Base-by-base conservation (phyloP, 1,284 basidiomycete species). In the Pyrrhoderma lamaoense region DNA sequence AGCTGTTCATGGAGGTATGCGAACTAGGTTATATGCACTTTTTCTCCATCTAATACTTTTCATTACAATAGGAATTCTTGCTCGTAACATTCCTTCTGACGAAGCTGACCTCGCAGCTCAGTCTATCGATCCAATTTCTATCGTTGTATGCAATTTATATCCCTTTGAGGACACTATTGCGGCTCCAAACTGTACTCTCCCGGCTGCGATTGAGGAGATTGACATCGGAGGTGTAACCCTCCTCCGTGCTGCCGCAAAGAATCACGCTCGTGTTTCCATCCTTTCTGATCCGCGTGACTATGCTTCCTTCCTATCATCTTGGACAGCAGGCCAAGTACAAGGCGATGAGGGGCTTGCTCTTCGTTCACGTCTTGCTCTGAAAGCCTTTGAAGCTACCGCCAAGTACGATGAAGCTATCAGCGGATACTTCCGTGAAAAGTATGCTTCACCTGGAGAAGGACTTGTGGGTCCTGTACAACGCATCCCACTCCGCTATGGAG, bases 201-300 rank as follows among this genome's bases (percentile, higher is more conserved):
- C 90, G 2, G 85, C 90, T 56, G 95, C 95, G 11, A 85, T 55
- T 53, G 96, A 99, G 67, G 96, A 99, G 71, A 89, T 99, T 61
- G 96, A 99, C 70, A 99, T 99, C 58, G 96, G 96, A 4, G 96
- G 96, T 44, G 96, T 99, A 39, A 99, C 96, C 1, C 85, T 99
- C 21, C 83, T 99, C 47, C 89, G 96, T 52, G 96, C 96, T 5
- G 96, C 94, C 3, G 96, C 96, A 54, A 99, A 99, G 74, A 99
- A 99, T 71, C 96, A 99, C 72, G 88, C 80, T 55, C 89, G 93
- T 47, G 92, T 95, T 19, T 87, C 86, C 25, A 86, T 99, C 55
- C 77, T 99, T 51, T 96, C 90, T 47, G 93, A 96, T 65, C 96
- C 96, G 11, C 70, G 77, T n/a, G 96, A 99, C 70, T 99, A 99